These are phyloP conservation scores for Diphasiastrum complanatum DNA, from an alignment of 83 land plant species.

Conservation along the genomic window DNA sequence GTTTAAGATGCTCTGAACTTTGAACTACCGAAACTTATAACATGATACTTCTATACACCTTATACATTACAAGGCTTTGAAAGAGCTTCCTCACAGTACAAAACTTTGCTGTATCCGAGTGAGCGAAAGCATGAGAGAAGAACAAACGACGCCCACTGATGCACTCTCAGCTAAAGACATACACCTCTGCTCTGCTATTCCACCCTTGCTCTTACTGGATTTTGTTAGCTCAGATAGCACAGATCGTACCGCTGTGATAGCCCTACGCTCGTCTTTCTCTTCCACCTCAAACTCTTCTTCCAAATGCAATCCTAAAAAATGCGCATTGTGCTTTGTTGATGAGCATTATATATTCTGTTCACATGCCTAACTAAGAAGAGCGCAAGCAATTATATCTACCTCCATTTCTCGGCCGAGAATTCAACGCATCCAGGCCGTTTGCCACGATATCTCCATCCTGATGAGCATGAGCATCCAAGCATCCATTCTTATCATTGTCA, in stretches of 20 bases:
- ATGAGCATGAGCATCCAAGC: too few relatives aligned
- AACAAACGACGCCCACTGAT: slow-evolving; percentile 32
- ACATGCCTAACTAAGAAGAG: too few relatives aligned
- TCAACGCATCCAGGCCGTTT: too few relatives aligned
- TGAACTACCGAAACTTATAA: too few relatives aligned
- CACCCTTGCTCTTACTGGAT: slow-evolving; percentile 58
- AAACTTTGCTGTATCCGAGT: slow-evolving; percentile 95
- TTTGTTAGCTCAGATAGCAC: slow-evolving; percentile 50
- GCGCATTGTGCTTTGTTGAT: too few relatives aligned
- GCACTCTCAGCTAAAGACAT: slow-evolving; percentile 34
- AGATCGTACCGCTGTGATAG: slow-evolving; percentile 35
- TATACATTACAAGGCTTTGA: too few relatives aligned
- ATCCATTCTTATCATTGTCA: too few relatives aligned
- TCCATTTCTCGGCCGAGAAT: too few relatives aligned
- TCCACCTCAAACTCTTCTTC: slow-evolving; percentile 42
- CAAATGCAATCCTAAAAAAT: slow-evolving; percentile 3
- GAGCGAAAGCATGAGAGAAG: slow-evolving; percentile 65
- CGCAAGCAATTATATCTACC: too few relatives aligned
- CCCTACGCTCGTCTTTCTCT: slow-evolving; percentile 42
- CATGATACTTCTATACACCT: too few relatives aligned
- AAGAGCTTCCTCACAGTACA: slow-evolving; percentile 75
- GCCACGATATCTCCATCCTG: too few relatives aligned
- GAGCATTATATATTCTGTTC: too few relatives aligned
- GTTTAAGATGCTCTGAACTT: not conserved
- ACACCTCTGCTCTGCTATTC: slow-evolving; percentile 31